Percentiles rank a stretch among this genome's conserved stretches.
phyloP scores from a whole-genome alignment of 192 early-diverging fungal species.

The Coemansia sp. region DNA sequence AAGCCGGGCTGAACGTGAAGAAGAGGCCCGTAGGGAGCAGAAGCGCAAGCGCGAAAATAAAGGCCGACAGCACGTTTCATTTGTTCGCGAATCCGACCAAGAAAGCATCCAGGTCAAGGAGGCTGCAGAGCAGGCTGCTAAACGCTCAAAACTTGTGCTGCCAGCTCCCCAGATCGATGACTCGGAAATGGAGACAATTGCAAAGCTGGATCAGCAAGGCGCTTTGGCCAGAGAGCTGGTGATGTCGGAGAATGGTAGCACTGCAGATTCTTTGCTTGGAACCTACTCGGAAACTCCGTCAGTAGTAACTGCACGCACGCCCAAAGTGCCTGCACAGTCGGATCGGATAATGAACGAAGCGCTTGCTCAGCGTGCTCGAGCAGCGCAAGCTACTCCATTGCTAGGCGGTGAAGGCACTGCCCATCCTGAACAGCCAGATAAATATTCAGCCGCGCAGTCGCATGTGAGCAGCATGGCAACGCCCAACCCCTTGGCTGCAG shows the following conservation, averaged over 20 bases:
- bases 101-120: conserved; percentile 36
- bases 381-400: conserved; percentile 76
- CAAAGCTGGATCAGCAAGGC: conserved; percentile 83
- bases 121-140: conserved; percentile 69
- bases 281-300: conserved; percentile 65
- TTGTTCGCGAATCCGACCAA: conserved; percentile 53
- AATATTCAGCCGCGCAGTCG: conserved; percentile 60
- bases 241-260: conserved; percentile 50
- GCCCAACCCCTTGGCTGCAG: conserved; percentile 71
- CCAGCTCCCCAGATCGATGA: conserved; percentile 92
- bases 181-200: conserved; percentile 85
- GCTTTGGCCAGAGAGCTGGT: conserved; percentile 73
- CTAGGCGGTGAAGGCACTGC: conserved; percentile 68
- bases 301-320: conserved; percentile 40
- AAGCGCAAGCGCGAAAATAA: conserved; percentile 65
- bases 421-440: conserved; percentile 27
- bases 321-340: conserved; percentile 50
- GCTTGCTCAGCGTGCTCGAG: conserved; percentile 75
- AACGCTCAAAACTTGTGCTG: conserved; percentile 74
- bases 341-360: conserved; percentile 79
- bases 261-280: conserved; percentile 65
- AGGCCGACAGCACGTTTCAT: conserved; percentile 53
- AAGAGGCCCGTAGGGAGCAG: conserved; percentile 75
- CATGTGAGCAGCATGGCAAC: conserved; percentile 58
- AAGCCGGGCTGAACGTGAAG: conserved; percentile 77